These are phyloP conservation scores for Penicillium paradoxum DNA, from an alignment of 495 filamentous ascomycete species.

Conservation along the genomic window DNA sequence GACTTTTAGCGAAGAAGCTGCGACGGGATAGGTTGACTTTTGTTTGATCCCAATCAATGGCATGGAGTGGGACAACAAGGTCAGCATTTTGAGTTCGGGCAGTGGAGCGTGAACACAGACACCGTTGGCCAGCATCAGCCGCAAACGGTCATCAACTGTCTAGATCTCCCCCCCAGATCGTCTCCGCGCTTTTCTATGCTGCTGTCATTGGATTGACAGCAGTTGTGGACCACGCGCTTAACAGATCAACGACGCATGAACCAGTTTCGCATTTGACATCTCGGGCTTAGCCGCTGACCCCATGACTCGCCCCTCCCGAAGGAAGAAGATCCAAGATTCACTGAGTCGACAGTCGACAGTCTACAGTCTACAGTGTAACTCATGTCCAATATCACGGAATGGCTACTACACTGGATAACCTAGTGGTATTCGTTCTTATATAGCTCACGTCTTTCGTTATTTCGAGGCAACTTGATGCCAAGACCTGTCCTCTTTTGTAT, in stretches of 20 bases:
- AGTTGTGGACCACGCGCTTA: background rate
- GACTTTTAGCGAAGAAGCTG: background rate
- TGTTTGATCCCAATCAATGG: too few relatives aligned
- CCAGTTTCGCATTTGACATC: background rate
- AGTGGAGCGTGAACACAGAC: background rate
- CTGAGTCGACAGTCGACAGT: too few relatives aligned
- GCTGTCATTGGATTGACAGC: background rate
- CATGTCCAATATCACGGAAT: too few relatives aligned
- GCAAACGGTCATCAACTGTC: slow-evolving; percentile 8
- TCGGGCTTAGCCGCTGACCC: background rate
- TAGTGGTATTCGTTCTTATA: too few relatives aligned
- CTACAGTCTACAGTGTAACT: too few relatives aligned
- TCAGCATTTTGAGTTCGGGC: slow-evolving; percentile 7
- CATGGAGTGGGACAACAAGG: slow-evolving; percentile 10
- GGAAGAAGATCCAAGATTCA: too few relatives aligned
- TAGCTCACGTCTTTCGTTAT: too few relatives aligned
- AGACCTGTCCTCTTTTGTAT: too few relatives aligned
- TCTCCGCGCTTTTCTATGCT: too few relatives aligned
- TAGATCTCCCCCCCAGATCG: background rate
- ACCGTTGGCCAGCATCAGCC: slow-evolving; percentile 3
- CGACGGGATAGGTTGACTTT: background rate
- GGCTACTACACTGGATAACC: too few relatives aligned
- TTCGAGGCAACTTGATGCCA: too few relatives aligned
- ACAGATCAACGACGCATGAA: background rate
- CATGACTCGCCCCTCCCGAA: background rate